These are phyloP conservation scores for Phytopythium helicoides DNA, from an alignment of 352 stramenopile species.

Conservation along the genomic window DNA sequence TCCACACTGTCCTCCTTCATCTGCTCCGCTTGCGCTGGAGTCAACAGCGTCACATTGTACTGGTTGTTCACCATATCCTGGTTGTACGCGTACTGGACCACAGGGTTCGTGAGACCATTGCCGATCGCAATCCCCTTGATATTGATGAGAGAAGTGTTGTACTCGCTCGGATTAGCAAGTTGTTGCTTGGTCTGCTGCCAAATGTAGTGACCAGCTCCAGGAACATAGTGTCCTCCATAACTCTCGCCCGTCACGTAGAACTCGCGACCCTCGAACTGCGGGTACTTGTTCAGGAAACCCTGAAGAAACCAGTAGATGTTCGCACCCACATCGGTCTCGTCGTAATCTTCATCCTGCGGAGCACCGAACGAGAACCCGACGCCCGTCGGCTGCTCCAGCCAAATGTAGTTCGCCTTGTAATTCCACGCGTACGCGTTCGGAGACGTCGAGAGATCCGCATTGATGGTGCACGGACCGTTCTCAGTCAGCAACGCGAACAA, in stretches of 20 bases:
- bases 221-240: conserved; percentile 69
- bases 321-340: conserved; percentile 45
- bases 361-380: conserved; percentile 44
- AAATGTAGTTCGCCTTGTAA: conserved; percentile 52
- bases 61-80: conserved; percentile 58
- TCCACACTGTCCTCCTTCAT: conserved; percentile 17
- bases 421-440: conserved; percentile 52
- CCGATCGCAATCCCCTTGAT: conserved; percentile 45
- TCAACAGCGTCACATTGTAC: conserved; percentile 53
- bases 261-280: conserved; percentile 43
- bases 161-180: background rate
- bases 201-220: conserved; percentile 44
- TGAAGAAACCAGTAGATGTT: conserved; percentile 76
- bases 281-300: conserved; percentile 58
- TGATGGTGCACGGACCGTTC: conserved; percentile 47
- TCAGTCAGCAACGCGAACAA: conserved; percentile 40
- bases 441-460: conserved; percentile 29
- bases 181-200: conserved; percentile 32
- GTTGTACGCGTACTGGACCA: conserved; percentile 36
- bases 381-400: conserved; percentile 50
- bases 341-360: conserved; percentile 28
- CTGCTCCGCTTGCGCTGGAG: conserved; percentile 16
- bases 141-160: background rate
- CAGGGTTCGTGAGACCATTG: conserved; percentile 46
- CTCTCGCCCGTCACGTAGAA: conserved; percentile 76